phyloP scores from a whole-genome alignment of 2,329 filamentous ascomycete species.

The Ramularia collo-cygni region DNA sequence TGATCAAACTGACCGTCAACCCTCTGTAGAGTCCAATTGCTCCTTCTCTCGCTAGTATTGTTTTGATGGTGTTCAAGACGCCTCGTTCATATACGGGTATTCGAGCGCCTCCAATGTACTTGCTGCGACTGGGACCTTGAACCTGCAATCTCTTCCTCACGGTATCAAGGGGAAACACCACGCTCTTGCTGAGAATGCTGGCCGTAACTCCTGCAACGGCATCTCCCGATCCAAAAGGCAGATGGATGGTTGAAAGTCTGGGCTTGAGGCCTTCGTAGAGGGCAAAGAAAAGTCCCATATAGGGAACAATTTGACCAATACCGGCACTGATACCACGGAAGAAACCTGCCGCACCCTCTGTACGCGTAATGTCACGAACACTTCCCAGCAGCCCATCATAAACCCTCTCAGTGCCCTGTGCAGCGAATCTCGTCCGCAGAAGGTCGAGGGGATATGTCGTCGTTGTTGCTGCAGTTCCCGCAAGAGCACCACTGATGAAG shows the following conservation, averaged over 20 bases:
- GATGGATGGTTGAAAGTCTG: conserved; percentile 39
- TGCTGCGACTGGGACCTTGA: conserved; percentile 74
- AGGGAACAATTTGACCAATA: conserved; percentile 81
- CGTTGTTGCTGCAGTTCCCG: conserved; percentile 75
- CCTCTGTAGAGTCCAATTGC: conserved; percentile 78
- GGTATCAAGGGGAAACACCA: conserved; percentile 86
- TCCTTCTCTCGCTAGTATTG: conserved; percentile 68
- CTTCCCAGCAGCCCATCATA: conserved; percentile 66
- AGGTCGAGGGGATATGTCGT: conserved; percentile 89
- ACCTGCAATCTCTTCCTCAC: conserved; percentile 91
- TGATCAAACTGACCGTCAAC: conserved; percentile 79
- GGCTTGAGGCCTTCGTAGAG: conserved; percentile 69
- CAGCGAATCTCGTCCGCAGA: conserved; percentile 90
- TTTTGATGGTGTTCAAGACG: conserved; percentile 57
- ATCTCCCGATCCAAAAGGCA: conserved; percentile 65
- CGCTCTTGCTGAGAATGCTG: conserved; percentile 76
- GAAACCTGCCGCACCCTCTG: conserved; percentile 74
- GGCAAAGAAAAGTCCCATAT: conserved; percentile 95
- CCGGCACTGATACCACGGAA: conserved; percentile 81
- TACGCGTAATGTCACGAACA: conserved; percentile 61
- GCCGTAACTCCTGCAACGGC: conserved; percentile 75
- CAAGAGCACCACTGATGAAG: conserved; percentile 75
- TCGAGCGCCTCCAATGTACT: conserved; percentile 63
- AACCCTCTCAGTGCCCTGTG: conserved; percentile 74
- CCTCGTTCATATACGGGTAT: conserved; percentile 74